Evolutionary conservation across 352 stramenopile genomes (phyloP).

Genomic region (Phytophthora macrochlamydospora): DNA sequence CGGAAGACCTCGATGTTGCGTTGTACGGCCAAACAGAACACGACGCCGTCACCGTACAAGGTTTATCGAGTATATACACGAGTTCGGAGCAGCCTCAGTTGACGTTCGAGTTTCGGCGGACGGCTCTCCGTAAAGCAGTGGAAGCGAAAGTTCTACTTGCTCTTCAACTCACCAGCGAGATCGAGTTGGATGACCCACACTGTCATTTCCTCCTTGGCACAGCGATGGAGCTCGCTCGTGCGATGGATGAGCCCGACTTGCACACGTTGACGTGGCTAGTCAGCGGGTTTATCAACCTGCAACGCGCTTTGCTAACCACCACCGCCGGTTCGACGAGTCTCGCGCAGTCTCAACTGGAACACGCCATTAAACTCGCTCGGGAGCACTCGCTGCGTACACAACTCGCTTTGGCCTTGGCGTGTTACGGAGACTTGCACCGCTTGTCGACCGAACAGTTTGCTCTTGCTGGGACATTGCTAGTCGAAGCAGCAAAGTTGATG

Average conservation of each 20-base stretch:
- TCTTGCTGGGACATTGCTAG: constrained; percentile 24
- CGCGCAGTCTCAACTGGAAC: constrained; percentile 34
- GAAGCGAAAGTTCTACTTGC: constrained; percentile 46
- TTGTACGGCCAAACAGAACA: constrained; percentile 33
- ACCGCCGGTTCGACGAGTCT: constrained; percentile 13
- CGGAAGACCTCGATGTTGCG: constrained; percentile 30
- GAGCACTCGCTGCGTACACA: constrained; percentile 43
- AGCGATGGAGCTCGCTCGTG: constrained; percentile 41
- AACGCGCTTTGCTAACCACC: constrained; percentile 19
- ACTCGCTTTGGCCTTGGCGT: constrained; percentile 44
- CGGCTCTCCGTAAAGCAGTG: constrained; percentile 43
- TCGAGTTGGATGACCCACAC: constrained; percentile 27
- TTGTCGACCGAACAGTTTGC: constrained; percentile 12
- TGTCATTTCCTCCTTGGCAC: constrained; percentile 41
- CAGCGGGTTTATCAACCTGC: constrained; percentile 51
- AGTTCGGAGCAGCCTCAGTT: constrained; percentile 16
- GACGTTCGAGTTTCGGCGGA: constrained; percentile 37
- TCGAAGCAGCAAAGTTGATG: constrained; percentile 42
- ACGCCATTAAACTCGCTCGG: constrained; percentile 36
- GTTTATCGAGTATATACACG: constrained; percentile 20
- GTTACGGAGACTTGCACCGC: constrained; percentile 37
- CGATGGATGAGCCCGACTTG: constrained; percentile 54
- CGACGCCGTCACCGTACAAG: constrained; percentile 2
- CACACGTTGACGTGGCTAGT: constrained; percentile 49
- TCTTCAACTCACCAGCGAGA: constrained; percentile 45